Evolutionary conservation across 108 stramenopile species (phyloP).

Genomic region (Nitzschia inconspicua): DNA sequence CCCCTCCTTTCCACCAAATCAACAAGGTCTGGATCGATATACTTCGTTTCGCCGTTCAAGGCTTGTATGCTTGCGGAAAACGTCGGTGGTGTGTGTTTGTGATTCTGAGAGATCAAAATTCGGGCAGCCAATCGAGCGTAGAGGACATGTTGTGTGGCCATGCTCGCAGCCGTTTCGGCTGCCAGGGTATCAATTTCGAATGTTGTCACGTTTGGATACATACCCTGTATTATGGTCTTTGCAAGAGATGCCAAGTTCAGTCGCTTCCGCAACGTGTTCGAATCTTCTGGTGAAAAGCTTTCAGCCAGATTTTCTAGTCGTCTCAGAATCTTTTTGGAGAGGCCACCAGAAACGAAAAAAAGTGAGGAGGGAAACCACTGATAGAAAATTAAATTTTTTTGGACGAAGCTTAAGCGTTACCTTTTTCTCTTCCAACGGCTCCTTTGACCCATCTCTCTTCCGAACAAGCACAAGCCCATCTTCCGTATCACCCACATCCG

Average conservation of each 20-base stretch:
- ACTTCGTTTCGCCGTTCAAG: conserved; percentile 54
- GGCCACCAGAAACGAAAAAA: background rate
- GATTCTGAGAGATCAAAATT: conserved; percentile 81
- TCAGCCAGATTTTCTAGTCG: conserved; percentile 35
- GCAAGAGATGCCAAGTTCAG: conserved; percentile 51
- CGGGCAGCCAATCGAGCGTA: conserved; percentile 92
- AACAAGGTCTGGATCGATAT: conserved; percentile 76
- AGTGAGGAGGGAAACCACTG: background rate
- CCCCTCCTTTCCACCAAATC: conserved; percentile 57
- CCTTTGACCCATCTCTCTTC: conserved; percentile 34
- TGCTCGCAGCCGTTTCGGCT: conserved; percentile 91
- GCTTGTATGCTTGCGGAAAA: conserved; percentile 80
- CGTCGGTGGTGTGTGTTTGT: conserved; percentile 75
- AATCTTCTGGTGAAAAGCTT: conserved; percentile 5
- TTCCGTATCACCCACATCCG: too few relatives aligned
- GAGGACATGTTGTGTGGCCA: conserved; percentile 92
- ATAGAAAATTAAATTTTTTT: too few relatives aligned
- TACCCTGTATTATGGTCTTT: conserved; percentile 58
- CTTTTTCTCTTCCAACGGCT: conserved; percentile 44
- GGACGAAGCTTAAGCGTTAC: conserved; percentile 4
- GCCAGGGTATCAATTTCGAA: conserved; percentile 92
- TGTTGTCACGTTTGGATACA: conserved; percentile 89
- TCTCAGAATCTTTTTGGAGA: conserved; percentile 27
- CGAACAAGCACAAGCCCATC: conserved; percentile 16
- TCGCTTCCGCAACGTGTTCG: conserved; percentile 12